phyloP scores from a whole-genome alignment of 2,329 filamentous ascomycete genomes.

The Cladosporium sp. region DNA sequence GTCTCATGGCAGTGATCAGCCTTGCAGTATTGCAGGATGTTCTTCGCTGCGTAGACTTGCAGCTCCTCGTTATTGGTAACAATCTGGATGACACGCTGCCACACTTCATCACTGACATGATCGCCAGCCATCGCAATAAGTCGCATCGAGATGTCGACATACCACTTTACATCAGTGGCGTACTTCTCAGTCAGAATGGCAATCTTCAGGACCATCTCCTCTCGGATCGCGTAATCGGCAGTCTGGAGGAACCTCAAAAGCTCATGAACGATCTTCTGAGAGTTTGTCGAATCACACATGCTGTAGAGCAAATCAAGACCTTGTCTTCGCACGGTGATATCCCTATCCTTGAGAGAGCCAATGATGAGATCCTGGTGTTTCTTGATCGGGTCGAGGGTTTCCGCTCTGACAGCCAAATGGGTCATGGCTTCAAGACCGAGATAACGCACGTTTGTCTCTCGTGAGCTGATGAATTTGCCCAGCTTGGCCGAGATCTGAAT shows the following conservation, averaged over 20 bases:
- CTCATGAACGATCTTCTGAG: constrained; percentile 87
- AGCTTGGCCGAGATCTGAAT: constrained; percentile 88
- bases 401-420: constrained; percentile 87
- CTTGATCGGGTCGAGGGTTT: constrained; percentile 95
- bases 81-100: constrained; percentile 98
- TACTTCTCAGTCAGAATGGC: constrained; percentile 98
- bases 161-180: constrained; percentile 97
- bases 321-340: constrained; percentile 95
- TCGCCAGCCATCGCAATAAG: constrained; percentile 96
- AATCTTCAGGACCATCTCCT: constrained; percentile 99
- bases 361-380: constrained; percentile 96
- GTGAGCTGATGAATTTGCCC: constrained; percentile 92
- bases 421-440: constrained; percentile 97
- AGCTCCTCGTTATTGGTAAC: constrained; percentile 99
- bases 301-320: constrained; percentile 95
- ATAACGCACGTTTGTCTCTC: constrained; percentile 96
- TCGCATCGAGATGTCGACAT: constrained; percentile 93
- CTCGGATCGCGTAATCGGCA: constrained; percentile 94
- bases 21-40: constrained; percentile 88
- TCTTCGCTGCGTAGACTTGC: constrained; percentile 92
- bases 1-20: constrained; percentile 94
- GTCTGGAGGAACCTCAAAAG: constrained; percentile 92
- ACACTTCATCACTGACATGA: constrained; percentile 97
- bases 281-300: constrained; percentile 98
- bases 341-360: constrained; percentile 86